Evolutionary conservation across 106 monocot genomes (phyloP).

Genomic region (Acorus gramineus): DNA sequence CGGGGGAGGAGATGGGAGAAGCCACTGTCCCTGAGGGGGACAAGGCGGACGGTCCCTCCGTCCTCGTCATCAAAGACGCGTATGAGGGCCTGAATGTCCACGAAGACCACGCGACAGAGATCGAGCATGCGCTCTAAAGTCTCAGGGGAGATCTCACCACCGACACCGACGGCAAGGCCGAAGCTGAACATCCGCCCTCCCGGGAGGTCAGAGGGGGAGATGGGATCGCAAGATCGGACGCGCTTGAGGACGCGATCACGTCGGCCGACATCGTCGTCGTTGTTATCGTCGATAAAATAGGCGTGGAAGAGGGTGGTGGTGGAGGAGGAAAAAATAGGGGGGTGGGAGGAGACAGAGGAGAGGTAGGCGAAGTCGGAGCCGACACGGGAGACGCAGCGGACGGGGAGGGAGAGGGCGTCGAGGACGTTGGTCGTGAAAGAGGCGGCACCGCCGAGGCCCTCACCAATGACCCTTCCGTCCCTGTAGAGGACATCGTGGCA

Average conservation of each 20-base stretch:
- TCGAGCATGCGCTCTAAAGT: slow-evolving; percentile 61
- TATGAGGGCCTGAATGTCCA: slow-evolving; percentile 81
- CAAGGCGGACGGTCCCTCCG: slow-evolving; percentile 50
- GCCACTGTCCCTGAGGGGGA: slow-evolving; percentile 32
- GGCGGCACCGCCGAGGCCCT: slow-evolving; percentile 73
- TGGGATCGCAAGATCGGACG: slow-evolving; percentile 62
- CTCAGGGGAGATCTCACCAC: slow-evolving; percentile 63
- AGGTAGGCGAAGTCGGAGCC: slow-evolving; percentile 53
- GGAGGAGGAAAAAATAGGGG: slow-evolving; percentile 27
- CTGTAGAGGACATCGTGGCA: slow-evolving; percentile 87
- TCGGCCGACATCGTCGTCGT: slow-evolving; percentile 1
- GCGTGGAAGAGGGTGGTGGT: slow-evolving; percentile 82
- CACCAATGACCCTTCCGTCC: slow-evolving; percentile 32
- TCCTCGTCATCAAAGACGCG: slow-evolving; percentile 52
- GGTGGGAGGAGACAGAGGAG: slow-evolving; percentile 15
- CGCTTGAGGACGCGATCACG: slow-evolving; percentile 56
- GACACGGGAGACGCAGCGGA: slow-evolving; percentile 51
- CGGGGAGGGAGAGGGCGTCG: slow-evolving; percentile 25
- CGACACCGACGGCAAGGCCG: slow-evolving; percentile 84
- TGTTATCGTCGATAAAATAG: slow-evolving; percentile 22
- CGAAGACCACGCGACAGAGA: slow-evolving; percentile 56
- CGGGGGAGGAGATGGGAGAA: slow-evolving; percentile 52
- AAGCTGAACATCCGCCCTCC: slow-evolving; percentile 26
- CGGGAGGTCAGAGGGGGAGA: slow-evolving; percentile 56
- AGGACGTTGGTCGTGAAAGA: slow-evolving; percentile 86